phyloP scores from a whole-genome alignment of 1,284 basidiomycete species.

The Cystobasidium pallidum region DNA sequence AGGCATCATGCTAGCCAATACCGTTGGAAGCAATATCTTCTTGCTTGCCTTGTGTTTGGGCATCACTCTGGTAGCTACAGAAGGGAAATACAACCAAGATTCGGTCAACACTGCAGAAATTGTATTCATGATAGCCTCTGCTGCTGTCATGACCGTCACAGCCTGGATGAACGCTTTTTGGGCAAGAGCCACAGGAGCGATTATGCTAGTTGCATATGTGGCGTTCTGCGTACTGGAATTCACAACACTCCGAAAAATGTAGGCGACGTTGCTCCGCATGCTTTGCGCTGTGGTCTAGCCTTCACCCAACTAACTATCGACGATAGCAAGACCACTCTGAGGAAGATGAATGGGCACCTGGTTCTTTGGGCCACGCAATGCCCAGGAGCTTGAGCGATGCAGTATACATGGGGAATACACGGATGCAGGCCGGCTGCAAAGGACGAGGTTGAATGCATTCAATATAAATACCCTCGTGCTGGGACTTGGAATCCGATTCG shows the following conservation, averaged over 20 bases:
- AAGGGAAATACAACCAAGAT: constrained; percentile 21
- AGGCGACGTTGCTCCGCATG: too few species aligned
- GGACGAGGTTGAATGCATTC: too few species aligned
- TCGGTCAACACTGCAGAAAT: constrained; percentile 11
- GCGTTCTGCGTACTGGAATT: constrained; percentile 49
- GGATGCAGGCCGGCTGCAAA: too few species aligned
- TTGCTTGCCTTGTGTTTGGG: constrained; percentile 55
- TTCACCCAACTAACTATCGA: too few species aligned
- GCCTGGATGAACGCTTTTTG: constrained; percentile 48
- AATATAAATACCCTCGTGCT: too few species aligned
- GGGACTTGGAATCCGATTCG: too few species aligned
- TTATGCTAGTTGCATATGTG: constrained; percentile 48
- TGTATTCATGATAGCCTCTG: constrained; percentile 14
- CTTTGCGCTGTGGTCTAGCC: too few species aligned
- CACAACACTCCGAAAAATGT: background rate
- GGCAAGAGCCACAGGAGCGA: constrained; percentile 46
- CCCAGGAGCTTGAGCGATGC: too few species aligned
- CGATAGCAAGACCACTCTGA: too few species aligned
- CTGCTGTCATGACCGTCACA: constrained; percentile 46
- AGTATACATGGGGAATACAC: too few species aligned
- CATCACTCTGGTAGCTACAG: constrained; percentile 40
- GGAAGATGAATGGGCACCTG: too few species aligned
- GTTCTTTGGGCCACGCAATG: too few species aligned
- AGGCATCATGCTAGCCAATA: constrained; percentile 54
- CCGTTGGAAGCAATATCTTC: constrained; percentile 56